Evolutionary conservation across 495 filamentous ascomycete species (phyloP).

Genomic region (Trichoderma virens): DNA sequence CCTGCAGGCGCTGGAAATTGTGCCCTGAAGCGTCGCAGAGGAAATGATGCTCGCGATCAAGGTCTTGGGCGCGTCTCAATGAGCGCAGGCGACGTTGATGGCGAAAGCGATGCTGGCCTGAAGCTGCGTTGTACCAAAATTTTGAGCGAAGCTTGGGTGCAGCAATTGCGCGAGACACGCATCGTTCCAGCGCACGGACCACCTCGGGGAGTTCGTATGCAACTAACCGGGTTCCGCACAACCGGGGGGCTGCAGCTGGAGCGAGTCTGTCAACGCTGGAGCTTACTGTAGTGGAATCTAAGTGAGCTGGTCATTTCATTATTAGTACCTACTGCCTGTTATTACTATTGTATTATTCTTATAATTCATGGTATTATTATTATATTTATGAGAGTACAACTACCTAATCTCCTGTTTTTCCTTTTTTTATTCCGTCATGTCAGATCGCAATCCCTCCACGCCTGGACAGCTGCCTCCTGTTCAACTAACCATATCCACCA

Average conservation of each 20-base stretch:
- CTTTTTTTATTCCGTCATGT: conserved; percentile 2
- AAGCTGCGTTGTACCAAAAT: conserved; percentile 12
- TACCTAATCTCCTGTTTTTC: background rate
- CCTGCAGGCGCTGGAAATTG: conserved; percentile 13
- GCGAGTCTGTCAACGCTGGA: background rate
- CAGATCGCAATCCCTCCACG: background rate
- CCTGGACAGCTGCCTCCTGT: background rate
- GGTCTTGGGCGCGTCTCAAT: background rate
- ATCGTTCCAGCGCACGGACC: conserved; percentile 2
- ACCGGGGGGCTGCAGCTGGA: background rate
- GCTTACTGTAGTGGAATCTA: background rate
- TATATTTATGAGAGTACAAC: background rate
- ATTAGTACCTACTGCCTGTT: background rate
- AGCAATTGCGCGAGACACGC: conserved; percentile 9
- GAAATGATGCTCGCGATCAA: background rate
- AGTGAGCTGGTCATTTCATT: background rate
- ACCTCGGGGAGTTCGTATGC: background rate
- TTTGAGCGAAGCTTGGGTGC: background rate
- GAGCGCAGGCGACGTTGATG: background rate
- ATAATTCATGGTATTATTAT: background rate
- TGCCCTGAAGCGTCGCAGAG: background rate
- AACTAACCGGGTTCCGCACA: background rate
- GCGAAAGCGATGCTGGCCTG: background rate
- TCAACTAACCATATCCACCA: background rate
- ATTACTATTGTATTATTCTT: background rate